Evolutionary conservation across 2,329 filamentous ascomycete species (phyloP).

Genomic region (Trichoderma harzianum): DNA sequence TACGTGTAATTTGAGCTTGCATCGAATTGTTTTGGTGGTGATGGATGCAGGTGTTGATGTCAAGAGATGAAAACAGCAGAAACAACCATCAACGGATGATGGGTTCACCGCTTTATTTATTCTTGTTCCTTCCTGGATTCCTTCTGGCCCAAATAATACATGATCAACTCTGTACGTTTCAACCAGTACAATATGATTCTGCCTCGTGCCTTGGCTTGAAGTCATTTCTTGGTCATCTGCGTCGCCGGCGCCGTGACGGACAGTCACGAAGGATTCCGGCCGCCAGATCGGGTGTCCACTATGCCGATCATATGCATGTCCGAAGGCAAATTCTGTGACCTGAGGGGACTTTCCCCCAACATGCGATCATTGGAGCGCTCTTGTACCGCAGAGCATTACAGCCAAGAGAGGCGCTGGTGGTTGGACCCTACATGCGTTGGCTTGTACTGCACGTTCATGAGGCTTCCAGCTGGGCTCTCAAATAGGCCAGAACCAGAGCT

Average conservation of each 20-base stretch:
- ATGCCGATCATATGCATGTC: neutral
- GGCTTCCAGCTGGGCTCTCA: neutral
- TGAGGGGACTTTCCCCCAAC: neutral
- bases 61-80: neutral
- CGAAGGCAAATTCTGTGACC: neutral
- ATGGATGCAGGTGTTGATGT: neutral
- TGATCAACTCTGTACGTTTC: neutral
- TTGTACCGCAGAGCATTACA: neutral
- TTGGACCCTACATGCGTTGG: neutral
- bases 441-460: neutral
- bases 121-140: neutral
- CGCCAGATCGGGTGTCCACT: neutral
- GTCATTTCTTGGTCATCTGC: neutral
- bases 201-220: neutral
- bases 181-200: neutral
- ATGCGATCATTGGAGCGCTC: neutral
- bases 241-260: neutral
- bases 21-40: neutral
- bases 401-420: neutral
- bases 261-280: neutral
- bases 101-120: neutral
- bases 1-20: neutral
- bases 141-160: neutral
- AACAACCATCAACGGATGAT: neutral
- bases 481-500: too few species aligned